Conservation (phyloP, 345 rosid genomes). For the Viola odorata region DNA sequence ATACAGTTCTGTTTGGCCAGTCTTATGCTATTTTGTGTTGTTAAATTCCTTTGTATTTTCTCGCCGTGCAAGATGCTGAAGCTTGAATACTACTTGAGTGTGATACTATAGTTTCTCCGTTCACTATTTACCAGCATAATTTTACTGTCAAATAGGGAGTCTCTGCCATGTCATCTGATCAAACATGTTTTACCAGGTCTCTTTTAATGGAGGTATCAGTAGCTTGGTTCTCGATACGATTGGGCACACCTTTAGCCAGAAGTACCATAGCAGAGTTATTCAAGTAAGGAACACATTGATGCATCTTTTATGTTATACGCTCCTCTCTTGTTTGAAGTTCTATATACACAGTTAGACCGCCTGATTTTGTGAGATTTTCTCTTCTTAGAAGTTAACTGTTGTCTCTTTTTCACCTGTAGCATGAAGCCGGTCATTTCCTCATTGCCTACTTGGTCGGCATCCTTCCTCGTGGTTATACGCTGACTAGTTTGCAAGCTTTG, state of each 20-base stretch:
- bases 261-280: constrained; percentile 77
- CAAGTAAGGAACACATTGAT: constrained; percentile 37
- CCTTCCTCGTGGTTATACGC: constrained; percentile 70
- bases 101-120: too few relatives aligned
- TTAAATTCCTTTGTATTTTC: too few relatives aligned
- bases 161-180: too few relatives aligned
- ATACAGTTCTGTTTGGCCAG: too few relatives aligned
- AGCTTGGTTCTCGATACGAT: constrained; percentile 75
- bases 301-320: not conserved
- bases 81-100: too few relatives aligned
- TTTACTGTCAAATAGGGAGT: too few relatives aligned
- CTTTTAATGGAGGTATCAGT: constrained; percentile 80
- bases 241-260: constrained; percentile 69
- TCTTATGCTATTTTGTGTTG: too few relatives aligned
- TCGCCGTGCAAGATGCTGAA: too few relatives aligned
- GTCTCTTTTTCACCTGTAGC: constrained; percentile 34
- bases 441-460: constrained; percentile 79
- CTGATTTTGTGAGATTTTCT: not conserved
- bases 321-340: not conserved
- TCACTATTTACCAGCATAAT: too few relatives aligned
- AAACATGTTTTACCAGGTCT: constrained; percentile 35
- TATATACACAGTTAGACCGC: not conserved
- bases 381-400: not conserved
- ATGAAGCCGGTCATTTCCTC: constrained; percentile 98
- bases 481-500: constrained; percentile 74